These are phyloP conservation scores for Gossypium gossypioides DNA, from an alignment of 441 rosid species.

Conservation along the genomic window DNA sequence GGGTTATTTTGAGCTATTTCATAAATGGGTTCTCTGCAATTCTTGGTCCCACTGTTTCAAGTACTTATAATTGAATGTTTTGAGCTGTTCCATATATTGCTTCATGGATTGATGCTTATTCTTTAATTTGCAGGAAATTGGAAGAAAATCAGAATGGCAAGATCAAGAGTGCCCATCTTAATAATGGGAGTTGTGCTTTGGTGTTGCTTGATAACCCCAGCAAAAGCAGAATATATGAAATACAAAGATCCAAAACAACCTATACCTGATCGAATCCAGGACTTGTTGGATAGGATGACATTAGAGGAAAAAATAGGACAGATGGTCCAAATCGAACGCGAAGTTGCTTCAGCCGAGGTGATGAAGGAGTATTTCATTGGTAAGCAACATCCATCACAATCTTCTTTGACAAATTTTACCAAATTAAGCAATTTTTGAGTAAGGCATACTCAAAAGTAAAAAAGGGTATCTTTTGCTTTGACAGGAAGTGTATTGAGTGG, in stretches of 20 bases:
- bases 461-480: not conserved
- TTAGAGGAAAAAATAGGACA: conserved; percentile 79
- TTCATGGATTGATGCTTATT: no score
- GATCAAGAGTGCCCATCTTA: conserved; percentile 12
- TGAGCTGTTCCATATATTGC: no score
- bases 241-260: conserved; percentile 58
- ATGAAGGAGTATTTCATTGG: conserved; percentile 58
- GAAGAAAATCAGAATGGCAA: conserved; percentile 24
- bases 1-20: no score
- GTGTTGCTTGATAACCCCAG: conserved; percentile 19
- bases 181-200: conserved; percentile 28
- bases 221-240: conserved; percentile 35
- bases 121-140: not conserved
- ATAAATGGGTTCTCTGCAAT: no score
- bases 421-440: not conserved
- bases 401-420: not conserved
- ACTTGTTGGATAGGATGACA: conserved; percentile 53
- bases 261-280: conserved; percentile 34
- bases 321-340: conserved; percentile 72
- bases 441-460: not conserved
- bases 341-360: conserved; percentile 39
- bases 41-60: no score
- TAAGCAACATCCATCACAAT: conserved; percentile 12
- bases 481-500: conserved; percentile 58
- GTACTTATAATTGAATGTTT: no score